Base-by-base conservation (phyloP, 225 moss, liverwort and hornwort genomes). In the Pleurozium schreberi region DNA sequence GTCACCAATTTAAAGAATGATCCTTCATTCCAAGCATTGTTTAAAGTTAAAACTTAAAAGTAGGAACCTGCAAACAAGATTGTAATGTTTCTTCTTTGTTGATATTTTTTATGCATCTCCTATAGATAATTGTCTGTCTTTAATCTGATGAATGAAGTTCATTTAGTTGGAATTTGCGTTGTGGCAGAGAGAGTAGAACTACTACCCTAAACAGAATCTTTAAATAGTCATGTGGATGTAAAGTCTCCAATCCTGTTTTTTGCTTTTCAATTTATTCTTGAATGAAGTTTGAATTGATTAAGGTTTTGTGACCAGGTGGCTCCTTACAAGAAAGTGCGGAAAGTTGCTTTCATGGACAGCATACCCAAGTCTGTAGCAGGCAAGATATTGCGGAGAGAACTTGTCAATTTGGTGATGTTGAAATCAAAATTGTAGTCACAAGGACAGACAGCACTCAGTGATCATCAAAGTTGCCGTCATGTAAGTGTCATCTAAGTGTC, bases 251-350 rank as follows among this genome's bases (percentile, higher is more conserved):
- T 42, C 0, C 6, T 40, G 20, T 57, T 55, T 4, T 23, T 47
- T 50, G 78, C 11, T 61, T 21, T n/a, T 45, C 38, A 15, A 4
- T 31, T 22, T 52, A n/a, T 57, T 12, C 45, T 84, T 42, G 50
- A 42, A 59, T 68, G 34, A 76, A 67, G 40, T 25, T 21, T 85
- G n/a, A 67, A 10, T 38, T 66, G n/a, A 47, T 36, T 8, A 63
- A 13, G 33, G 53, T 55, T 78, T 49, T 80, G 60, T 42, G 73
- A 49, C 4, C 76, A 90, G 89, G 93, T 93, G 78, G 88, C 91
- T 59, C 76, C 91, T 16, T 93, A 91, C 81, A 91, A 90, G 74
- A 91, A 88, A 87, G 88, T 93, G 55, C 83, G 84, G 40, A 91
- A 86, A 75, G 86, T 93, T 6, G 55, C 68, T 10, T 93, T 93